phyloP scores from a whole-genome alignment of 352 stramenopile genomes.

The Phytophthora megakarya region DNA sequence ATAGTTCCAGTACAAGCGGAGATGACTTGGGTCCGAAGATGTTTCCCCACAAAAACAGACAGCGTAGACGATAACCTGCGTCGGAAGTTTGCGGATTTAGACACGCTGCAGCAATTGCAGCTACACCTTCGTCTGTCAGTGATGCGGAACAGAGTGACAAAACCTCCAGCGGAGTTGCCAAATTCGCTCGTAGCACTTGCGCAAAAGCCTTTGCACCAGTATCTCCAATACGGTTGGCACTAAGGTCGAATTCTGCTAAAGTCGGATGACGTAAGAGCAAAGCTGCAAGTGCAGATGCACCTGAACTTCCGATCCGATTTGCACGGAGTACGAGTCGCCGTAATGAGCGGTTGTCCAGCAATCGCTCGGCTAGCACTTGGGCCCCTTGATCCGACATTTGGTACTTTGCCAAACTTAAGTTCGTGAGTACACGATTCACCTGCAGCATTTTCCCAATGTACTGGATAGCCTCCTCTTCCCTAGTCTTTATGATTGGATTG shows the following conservation, averaged over 20 bases:
- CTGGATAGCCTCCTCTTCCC: constrained; percentile 74
- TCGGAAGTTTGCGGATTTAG: constrained; percentile 36
- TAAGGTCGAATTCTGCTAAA: constrained; percentile 63
- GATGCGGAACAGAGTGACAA: constrained; percentile 66
- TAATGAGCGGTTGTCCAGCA: constrained; percentile 70
- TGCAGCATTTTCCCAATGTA: constrained; percentile 80
- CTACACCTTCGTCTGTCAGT: constrained; percentile 58
- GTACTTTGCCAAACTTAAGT: constrained; percentile 72
- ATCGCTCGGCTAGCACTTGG: constrained; percentile 69
- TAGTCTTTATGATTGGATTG: constrained; percentile 59
- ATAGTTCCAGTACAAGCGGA: constrained; percentile 48
- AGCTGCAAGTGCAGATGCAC: constrained; percentile 58
- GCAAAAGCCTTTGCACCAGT: constrained; percentile 57
- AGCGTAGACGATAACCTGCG: constrained; percentile 37
- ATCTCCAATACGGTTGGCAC: constrained; percentile 71
- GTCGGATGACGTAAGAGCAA: constrained; percentile 53
- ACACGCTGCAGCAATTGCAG: constrained; percentile 45
- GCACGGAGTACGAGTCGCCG: constrained; percentile 61
- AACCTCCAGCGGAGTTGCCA: constrained; percentile 40
- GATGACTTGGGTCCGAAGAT: constrained; percentile 55
- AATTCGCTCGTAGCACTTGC: constrained; percentile 52
- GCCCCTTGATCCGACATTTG: constrained; percentile 71
- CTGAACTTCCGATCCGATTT: constrained; percentile 69
- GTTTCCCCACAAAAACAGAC: constrained; percentile 72
- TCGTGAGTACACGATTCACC: constrained; percentile 61